phyloP scores from a whole-genome alignment of 78 protist species.

The Planoprotostelium fungivorum region DNA sequence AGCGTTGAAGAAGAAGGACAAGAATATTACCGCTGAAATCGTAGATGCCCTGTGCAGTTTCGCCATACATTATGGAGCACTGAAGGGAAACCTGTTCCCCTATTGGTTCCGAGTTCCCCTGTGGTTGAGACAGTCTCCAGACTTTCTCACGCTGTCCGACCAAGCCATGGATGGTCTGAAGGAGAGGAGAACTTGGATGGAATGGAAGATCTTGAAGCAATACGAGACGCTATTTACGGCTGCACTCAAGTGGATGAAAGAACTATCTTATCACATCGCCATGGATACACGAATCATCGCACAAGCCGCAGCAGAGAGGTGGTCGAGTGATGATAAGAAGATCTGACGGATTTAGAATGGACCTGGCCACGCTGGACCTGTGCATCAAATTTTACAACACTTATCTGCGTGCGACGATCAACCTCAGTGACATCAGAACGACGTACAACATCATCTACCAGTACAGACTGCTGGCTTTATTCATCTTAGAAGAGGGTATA shows the following conservation, averaged over 20 bases:
- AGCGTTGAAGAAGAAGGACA: constrained; percentile 8
- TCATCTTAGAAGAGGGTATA: background rate
- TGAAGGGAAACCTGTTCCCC: background rate
- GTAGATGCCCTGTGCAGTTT: constrained; percentile 3
- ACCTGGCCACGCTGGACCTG: background rate
- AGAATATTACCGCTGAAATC: constrained; percentile 5
- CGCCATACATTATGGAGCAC: background rate
- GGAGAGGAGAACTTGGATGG: constrained; percentile 6
- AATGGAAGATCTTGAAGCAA: constrained; percentile 8
- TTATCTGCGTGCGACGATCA: constrained; percentile 13
- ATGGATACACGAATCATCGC: constrained; percentile 13
- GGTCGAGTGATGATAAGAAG: no score
- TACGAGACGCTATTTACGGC: constrained; percentile 4
- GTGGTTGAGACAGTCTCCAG: constrained; percentile 11
- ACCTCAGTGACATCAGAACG: background rate
- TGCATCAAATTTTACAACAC: constrained; percentile 21
- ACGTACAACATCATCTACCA: constrained; percentile 9
- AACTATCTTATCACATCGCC: constrained; percentile 10
- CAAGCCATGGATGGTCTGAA: background rate
- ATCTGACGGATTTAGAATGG: background rate
- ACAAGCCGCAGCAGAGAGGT: constrained; percentile 3
- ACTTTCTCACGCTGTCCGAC: constrained; percentile 11
- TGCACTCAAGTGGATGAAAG: constrained; percentile 4
- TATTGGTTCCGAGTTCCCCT: constrained; percentile 5
- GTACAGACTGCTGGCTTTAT: constrained; percentile 5